Base-by-base conservation (phyloP, 768 basidiomycete genomes). In the Suillus ampliporus region DNA sequence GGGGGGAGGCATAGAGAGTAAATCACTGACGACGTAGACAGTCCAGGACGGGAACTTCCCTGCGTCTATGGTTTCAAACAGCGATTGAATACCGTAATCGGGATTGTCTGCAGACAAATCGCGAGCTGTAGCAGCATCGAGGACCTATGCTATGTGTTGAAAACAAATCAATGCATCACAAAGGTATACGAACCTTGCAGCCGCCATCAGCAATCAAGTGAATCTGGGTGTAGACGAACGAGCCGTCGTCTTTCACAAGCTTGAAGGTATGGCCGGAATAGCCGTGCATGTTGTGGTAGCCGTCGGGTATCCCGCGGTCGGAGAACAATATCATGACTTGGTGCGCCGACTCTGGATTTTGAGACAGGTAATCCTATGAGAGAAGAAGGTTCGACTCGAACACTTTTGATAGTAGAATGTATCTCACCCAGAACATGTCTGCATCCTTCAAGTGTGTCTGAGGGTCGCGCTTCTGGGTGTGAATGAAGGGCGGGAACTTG, bases 251-350 rank as follows among this genome's bases (percentile, higher is more conserved):
- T 78, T 95, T 94, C 77, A 91, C 82, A 77, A 95, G 87, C 76
- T 95, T 92, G 83, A 83, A 93, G 37, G 95, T 90, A 83, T 97
- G 94, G 17, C 96, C 93, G 56, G 92, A 92, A 82, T 95, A 97
- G 3, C 95, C 96, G 78, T 98, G 93, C 87, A 88, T 82, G 64
- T 89, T 81, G 77, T 92, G 88, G 80, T 80, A 95, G n/a, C 87
- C 95, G 77, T 89, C 89, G 64, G 97, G 96, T 61, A 94, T 97
- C 52, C 94, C 90, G 70, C 96, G 92, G 78, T 98, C 96, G n/a
- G 92, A 92, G 81, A 97, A 90, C 63, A 94, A 84, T 75, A 96
- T 96, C 85, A 92, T 83, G 70, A 93, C 80, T 78, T 94, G 92
- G 76, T 94, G 92, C 62, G 91, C 92, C 21, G 93, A 91, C 79